These are phyloP conservation scores for Bretschneidera sinensis DNA, from an alignment of 345 rosid genomes.

Conservation along the genomic window DNA sequence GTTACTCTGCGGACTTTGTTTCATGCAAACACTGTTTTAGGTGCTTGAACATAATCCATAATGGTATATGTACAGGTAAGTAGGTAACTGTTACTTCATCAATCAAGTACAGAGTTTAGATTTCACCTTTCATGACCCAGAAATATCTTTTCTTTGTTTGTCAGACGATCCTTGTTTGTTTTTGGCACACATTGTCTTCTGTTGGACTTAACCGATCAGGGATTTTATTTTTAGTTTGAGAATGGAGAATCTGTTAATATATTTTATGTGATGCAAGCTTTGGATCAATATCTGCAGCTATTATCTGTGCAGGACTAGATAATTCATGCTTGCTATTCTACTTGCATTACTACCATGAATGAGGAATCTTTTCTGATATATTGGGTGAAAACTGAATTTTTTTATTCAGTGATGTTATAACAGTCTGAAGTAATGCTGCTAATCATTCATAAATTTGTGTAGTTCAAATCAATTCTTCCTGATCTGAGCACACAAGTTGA, in stretches of 20 bases:
- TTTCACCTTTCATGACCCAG: background rate
- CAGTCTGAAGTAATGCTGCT: constrained; percentile 2
- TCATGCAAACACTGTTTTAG: background rate
- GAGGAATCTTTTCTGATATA: constrained; percentile 1
- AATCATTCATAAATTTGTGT: constrained; percentile 20
- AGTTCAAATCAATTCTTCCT: constrained; percentile 95
- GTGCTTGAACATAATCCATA: no score
- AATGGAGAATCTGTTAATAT: background rate
- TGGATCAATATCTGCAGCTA: background rate
- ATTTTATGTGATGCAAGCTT: background rate
- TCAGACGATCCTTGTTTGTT: background rate
- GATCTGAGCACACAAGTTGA: constrained; percentile 88
- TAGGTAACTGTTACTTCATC: no score
- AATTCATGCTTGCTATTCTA: background rate
- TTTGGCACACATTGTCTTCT: background rate
- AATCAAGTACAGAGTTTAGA: no score
- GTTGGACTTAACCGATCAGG: background rate
- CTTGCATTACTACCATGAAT: background rate
- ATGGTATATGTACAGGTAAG: no score
- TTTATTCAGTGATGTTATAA: background rate
- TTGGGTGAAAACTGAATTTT: background rate
- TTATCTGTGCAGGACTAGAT: background rate
- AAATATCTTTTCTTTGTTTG: background rate
- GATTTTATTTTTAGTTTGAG: background rate
- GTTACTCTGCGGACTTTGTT: background rate